Percentiles rank a stretch among this genome's conserved stretches.
These are phyloP conservation scores for Penicillium steckii DNA, from an alignment of 495 filamentous ascomycete species.

Conservation along the genomic window DNA sequence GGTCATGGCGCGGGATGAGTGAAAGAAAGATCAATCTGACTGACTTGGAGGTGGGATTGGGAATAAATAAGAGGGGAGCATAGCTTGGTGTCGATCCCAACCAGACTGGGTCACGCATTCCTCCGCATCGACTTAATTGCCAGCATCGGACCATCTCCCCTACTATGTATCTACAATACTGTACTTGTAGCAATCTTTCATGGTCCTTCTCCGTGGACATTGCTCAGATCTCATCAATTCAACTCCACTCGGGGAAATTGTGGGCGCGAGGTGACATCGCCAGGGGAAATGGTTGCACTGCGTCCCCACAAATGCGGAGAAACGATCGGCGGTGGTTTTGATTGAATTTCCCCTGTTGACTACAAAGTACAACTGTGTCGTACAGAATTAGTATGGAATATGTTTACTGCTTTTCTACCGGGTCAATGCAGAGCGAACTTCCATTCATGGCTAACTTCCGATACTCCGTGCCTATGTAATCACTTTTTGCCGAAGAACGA, in stretches of 20 bases:
- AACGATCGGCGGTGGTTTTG: conserved; percentile 25
- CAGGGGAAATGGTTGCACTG: conserved; percentile 12
- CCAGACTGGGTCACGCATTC: conserved; percentile 23
- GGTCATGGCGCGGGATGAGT: conserved; percentile 11
- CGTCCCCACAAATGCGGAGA: conserved; percentile 29
- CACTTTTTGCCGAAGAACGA: conserved; percentile 90
- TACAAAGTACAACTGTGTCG: conserved; percentile 3
- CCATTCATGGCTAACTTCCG: neutral
- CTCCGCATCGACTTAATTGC: neutral
- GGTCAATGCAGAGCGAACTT: conserved; percentile 3
- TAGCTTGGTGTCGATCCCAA: conserved; percentile 20
- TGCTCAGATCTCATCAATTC: too few species aligned
- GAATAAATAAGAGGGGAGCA: conserved; percentile 12
- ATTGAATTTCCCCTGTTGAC: too few species aligned
- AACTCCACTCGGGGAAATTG: conserved; percentile 16
- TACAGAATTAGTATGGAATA: neutral
- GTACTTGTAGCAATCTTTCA: too few species aligned
- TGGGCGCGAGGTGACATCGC: conserved; percentile 25
- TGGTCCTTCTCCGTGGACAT: too few species aligned
- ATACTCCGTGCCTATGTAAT: conserved; percentile 2
- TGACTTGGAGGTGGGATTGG: neutral
- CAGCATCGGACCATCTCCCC: neutral
- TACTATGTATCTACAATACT: too few species aligned
- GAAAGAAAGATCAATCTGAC: neutral
- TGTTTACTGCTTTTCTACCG: neutral